These are phyloP conservation scores for Xylaria multiplex DNA, from an alignment of 2,329 filamentous ascomycete genomes.

Conservation along the genomic window DNA sequence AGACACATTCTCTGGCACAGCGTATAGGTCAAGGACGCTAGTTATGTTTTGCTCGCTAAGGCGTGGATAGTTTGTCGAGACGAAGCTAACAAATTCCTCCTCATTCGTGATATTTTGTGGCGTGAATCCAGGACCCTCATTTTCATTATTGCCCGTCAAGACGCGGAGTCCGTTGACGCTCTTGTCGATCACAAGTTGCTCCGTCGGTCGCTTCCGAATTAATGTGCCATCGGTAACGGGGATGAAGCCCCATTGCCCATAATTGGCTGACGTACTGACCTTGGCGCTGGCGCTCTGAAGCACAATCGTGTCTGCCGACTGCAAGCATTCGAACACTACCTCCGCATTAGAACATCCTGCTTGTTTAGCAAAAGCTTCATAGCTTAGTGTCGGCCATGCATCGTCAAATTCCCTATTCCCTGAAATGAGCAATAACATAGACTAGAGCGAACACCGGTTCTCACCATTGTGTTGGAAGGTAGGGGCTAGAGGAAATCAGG, in stretches of 20 bases:
- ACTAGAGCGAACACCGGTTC: background rate
- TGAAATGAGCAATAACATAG: constrained; percentile 17
- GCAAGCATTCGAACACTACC: constrained; percentile 51
- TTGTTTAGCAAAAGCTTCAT: constrained; percentile 49
- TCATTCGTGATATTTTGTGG: constrained; percentile 51
- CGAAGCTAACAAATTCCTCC: constrained; percentile 47
- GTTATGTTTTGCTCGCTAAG: constrained; percentile 48
- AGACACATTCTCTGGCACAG: constrained; percentile 39
- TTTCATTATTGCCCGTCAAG: constrained; percentile 51
- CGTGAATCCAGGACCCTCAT: constrained; percentile 53
- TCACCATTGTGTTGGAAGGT: constrained; percentile 63
- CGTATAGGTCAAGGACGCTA: constrained; percentile 49
- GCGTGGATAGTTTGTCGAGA: constrained; percentile 50
- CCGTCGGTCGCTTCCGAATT: constrained; percentile 46
- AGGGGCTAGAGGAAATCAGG: constrained; percentile 56
- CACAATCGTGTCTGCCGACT: constrained; percentile 46
- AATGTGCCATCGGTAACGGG: constrained; percentile 53
- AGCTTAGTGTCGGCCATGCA: constrained; percentile 46
- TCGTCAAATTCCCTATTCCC: constrained; percentile 47
- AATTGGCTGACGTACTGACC: constrained; percentile 44
- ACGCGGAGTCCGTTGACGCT: constrained; percentile 50
- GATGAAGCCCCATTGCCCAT: constrained; percentile 51
- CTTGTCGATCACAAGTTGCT: constrained; percentile 44
- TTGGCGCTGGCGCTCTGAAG: constrained; percentile 52
- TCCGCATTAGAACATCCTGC: constrained; percentile 48